Evolutionary conservation across 2,329 filamentous ascomycete species (phyloP).

Genomic region (Bipolaris oryzae): DNA sequence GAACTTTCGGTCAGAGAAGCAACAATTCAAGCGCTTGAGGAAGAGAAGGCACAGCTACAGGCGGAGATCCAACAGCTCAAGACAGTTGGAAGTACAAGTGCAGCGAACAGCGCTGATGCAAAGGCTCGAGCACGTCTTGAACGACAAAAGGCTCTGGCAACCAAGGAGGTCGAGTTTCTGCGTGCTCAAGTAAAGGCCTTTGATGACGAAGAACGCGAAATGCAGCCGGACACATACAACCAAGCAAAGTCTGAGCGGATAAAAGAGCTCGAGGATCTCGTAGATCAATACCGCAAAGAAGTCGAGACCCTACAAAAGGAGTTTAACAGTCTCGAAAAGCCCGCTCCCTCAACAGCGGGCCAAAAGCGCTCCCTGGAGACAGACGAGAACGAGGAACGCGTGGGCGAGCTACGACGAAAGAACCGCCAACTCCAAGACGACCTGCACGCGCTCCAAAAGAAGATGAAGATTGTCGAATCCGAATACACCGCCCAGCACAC

Average conservation of each 20-base stretch:
- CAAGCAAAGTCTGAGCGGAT: slow-evolving; percentile 75
- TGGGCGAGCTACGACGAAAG: slow-evolving; percentile 85
- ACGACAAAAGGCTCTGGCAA: slow-evolving; percentile 79
- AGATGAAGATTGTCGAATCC: slow-evolving; percentile 71
- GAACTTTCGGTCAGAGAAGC: slow-evolving; percentile 79
- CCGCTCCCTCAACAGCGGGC: slow-evolving; percentile 52
- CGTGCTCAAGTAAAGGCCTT: slow-evolving; percentile 87
- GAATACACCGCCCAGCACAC: slow-evolving; percentile 75
- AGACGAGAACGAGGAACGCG: slow-evolving; percentile 68
- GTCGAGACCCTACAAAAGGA: slow-evolving; percentile 76
- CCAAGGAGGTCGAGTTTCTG: slow-evolving; percentile 93
- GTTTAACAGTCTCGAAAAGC: slow-evolving; percentile 69
- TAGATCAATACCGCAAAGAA: slow-evolving; percentile 86
- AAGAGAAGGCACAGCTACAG: slow-evolving; percentile 68
- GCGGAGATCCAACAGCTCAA: slow-evolving; percentile 75
- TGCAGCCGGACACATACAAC: slow-evolving; percentile 81
- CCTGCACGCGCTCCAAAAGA: slow-evolving; percentile 70
- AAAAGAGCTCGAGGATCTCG: slow-evolving; percentile 79
- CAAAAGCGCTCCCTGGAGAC: slow-evolving; percentile 68
- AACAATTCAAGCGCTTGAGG: slow-evolving; percentile 72
- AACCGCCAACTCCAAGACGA: slow-evolving; percentile 85
- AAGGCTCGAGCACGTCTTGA: slow-evolving; percentile 78
- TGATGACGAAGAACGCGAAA: slow-evolving; percentile 84
- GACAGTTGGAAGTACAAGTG: slow-evolving; percentile 50
- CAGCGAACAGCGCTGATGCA: slow-evolving; percentile 58